Base-by-base conservation (phyloP, 2,329 filamentous ascomycete species). In the Apiospora phragmitis region DNA sequence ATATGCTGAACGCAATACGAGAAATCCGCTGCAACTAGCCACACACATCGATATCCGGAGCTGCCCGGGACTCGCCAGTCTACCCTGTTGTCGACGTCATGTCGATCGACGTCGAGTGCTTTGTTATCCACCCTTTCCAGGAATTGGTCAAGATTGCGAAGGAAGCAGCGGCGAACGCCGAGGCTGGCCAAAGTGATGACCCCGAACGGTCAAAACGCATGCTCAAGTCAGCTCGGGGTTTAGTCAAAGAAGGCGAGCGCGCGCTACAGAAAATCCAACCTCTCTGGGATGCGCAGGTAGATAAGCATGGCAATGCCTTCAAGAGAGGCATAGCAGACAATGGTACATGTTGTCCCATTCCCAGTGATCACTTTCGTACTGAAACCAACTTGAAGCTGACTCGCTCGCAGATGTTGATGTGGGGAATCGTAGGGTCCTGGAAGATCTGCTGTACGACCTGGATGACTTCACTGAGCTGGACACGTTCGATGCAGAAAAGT, bases 401-500 rank as follows among this genome's bases (percentile, higher is more conserved):
- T 26, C 43, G 43, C 38, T 68, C 65, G 24, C 55, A 77, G 75
- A 77, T 38, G 69, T 59, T 8, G 73, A 77, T 9, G 45, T 74
- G 55, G 73, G 76, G 66, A 75, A 73, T 18, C 76, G 76, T 32
- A 73, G 80, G 14, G 70, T 73, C 21, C 74, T 84, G 4, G 82
- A 84, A 67, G 81, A 83, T 68, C 75, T 84, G 3, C 77, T 85
- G 8, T 85, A 84, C 73, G 83, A 84, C 70, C 80, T 85, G 59
- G 83, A 85, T 51, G 83, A 85, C 75, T 84, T 80, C 70, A 80
- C 80, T 38, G 79, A 83, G 35, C 72, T 77, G 7, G 80, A 81
- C 65, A 77, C 80, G 5, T 84, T 83, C 69, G 80, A 82, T 12
- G 72, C 75, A 26, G 73, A 75, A 35, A 80, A 77, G 70, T 85